Evolutionary conservation across 2,329 filamentous ascomycete species (phyloP), one percentile per base, ranked within the genome.

Genomic region (Diaporthe citri): DNA sequence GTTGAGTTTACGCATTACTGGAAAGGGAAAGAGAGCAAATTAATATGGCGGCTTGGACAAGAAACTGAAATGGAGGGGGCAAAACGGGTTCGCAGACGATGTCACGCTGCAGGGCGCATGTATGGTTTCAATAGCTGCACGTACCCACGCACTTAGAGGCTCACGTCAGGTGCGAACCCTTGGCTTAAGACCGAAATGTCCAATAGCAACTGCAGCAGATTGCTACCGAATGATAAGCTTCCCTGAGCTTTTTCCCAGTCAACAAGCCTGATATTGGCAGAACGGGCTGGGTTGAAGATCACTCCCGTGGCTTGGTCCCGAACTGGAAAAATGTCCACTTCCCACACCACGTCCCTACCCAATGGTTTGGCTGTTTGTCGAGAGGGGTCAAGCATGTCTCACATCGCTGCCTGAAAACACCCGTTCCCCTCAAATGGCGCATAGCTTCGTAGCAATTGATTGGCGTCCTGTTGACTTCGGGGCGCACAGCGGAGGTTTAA

Each of bases 101-200:
- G 64, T 69, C 22, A 69, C 64, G 22, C 64, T 69, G 46, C 46
- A 39, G 34, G 43, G 31, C 41, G 13, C 46, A 6, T 52, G 31
- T 28, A 41, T 55, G 13, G 46, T 31, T 41, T 28, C 31, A 20
- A 51, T 20, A 39, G 34, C 31, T 25, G 34, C 46, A 52, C 34
- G 22, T 52, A 67, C 62, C 46, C 46, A 67, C 34, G 13, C 12
- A 4, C n/a, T 36, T 22, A 55, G 22, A 22, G 46, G 46, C 46
- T 69, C 22, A 69, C 64, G 48, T 55, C 46, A 51, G 64, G 39
- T 17, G 4, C 3, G n/a, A 31, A 34, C 25, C 39, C 60, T 48
- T 64, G 60, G 20, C 41, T 64, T 12, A 8, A 34, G 25, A 12
- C 46, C 43, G 22, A 69, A 9, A 39, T 55, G 17, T 5, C 64